A percentile compares a stretch with the other conserved stretches of the same genome.
These are phyloP conservation scores for Arthrocladium fulminans DNA, from an alignment of 2,329 filamentous ascomycete species.

Conservation along the genomic window DNA sequence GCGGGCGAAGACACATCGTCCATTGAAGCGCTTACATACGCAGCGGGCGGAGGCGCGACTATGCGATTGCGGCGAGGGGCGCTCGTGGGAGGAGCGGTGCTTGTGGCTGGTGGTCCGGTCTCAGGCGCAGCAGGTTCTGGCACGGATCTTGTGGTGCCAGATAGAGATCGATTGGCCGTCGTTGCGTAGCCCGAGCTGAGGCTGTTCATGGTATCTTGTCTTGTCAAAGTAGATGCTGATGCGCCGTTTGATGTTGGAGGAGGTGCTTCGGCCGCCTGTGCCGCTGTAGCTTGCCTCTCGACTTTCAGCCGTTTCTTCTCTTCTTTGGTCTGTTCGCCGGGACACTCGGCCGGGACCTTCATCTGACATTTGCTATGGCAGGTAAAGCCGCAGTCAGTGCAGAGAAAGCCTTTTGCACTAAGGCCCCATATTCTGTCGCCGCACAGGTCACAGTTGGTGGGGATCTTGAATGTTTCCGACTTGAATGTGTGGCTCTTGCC, in stretches of 20 bases:
- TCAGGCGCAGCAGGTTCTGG: conserved; percentile 43
- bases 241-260: conserved; percentile 22
- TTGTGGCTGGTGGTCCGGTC: conserved; percentile 30
- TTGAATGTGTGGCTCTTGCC: conserved; percentile 97
- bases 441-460: conserved; percentile 94
- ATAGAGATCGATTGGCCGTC: conserved; percentile 66
- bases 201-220: conserved; percentile 83
- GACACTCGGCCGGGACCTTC: conserved; percentile 94
- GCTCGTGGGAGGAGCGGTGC: conserved; percentile 25
- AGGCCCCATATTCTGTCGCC: conserved; percentile 95
- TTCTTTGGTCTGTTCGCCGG: conserved; percentile 86
- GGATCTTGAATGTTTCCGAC: conserved; percentile 97
- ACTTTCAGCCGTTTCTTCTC: conserved; percentile 89
- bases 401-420: conserved; percentile 93
- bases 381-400: conserved; percentile 91
- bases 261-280: conserved; percentile 40
- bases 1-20: conserved; percentile 11
- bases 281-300: conserved; percentile 72
- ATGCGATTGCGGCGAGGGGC: conserved; percentile 57
- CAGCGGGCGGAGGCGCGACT: conserved; percentile 74
- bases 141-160: conserved; percentile 47
- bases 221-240: conserved; percentile 52
- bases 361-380: conserved; percentile 99
- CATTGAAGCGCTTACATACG: conserved; percentile 60
- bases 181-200: conserved; percentile 80